These are phyloP conservation scores for Obba rivulosa DNA, from an alignment of 768 basidiomycete species.

Conservation along the genomic window DNA sequence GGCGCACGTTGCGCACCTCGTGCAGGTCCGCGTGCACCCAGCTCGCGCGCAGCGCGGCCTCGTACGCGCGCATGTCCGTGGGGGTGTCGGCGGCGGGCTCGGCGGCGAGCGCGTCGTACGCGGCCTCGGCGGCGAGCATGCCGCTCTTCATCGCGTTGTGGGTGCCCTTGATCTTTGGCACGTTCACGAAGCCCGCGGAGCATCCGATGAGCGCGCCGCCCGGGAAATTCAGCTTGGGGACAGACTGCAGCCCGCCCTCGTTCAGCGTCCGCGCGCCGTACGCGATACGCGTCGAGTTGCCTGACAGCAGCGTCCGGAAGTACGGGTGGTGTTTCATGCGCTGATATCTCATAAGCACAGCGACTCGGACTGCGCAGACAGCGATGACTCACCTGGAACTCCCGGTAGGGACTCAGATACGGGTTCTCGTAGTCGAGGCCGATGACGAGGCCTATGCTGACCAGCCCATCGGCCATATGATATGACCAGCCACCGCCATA, in stretches of 20 bases:
- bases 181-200: conserved; percentile 92
- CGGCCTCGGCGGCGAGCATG: conserved; percentile 92
- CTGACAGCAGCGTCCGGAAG: conserved; percentile 74
- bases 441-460: conserved; percentile 86
- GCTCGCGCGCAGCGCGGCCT: conserved; percentile 59
- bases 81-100: conserved; percentile 21
- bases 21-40: conserved; percentile 86
- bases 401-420: conserved; percentile 85
- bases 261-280: conserved; percentile 89
- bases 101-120: conserved; percentile 54
- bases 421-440: conserved; percentile 96
- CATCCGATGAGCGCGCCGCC: conserved; percentile 95
- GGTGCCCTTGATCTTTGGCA: conserved; percentile 97
- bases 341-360: conserved; percentile 30
- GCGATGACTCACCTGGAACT: conserved; percentile 68
- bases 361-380: background rate
- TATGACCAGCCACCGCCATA: conserved; percentile 94
- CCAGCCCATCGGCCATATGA: conserved; percentile 90
- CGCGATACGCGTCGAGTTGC: conserved; percentile 68
- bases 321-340: conserved; percentile 97
- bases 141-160: conserved; percentile 99
- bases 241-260: conserved; percentile 90
- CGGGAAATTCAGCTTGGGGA: conserved; percentile 83
- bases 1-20: conserved; percentile 88
- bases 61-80: conserved; percentile 70